Percentiles rank a stretch among this genome's conserved stretches.
These are phyloP conservation scores for Rhynchosporium secalis DNA, from an alignment of 2,329 filamentous ascomycete genomes.

Conservation along the genomic window DNA sequence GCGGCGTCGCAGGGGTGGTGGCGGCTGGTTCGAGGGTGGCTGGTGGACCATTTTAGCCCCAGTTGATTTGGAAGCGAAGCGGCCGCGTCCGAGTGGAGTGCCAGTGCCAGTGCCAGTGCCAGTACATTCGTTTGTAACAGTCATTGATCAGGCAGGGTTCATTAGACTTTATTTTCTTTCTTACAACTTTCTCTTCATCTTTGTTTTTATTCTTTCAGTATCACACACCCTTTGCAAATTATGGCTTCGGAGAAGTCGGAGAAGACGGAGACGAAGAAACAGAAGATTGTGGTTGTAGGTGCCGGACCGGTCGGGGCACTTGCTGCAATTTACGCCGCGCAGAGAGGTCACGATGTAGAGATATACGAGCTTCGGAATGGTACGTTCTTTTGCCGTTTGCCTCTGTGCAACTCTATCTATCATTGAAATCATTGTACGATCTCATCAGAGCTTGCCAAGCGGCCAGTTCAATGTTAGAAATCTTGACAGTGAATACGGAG, in stretches of 20 bases:
- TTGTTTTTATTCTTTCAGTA: constrained; percentile 2
- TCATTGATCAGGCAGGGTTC: constrained; percentile 17
- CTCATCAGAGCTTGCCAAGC: neutral
- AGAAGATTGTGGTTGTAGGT: constrained; percentile 73
- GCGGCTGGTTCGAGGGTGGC: too few species aligned
- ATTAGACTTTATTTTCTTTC: neutral
- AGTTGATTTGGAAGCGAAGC: constrained; percentile 6
- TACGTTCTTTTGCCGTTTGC: constrained; percentile 45
- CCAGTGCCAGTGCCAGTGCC: too few species aligned
- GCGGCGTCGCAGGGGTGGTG: constrained; percentile 8
- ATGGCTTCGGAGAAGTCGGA: constrained; percentile 19
- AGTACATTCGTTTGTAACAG: constrained; percentile 20
- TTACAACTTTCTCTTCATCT: neutral
- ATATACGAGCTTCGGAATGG: constrained; percentile 91
- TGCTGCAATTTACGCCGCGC: constrained; percentile 88
- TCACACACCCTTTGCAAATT: neutral
- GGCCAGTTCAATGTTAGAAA: neutral
- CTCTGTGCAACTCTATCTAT: neutral
- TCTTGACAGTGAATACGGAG: neutral
- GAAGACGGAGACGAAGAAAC: constrained; percentile 30
- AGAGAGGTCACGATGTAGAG: constrained; percentile 84
- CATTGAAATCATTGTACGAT: constrained; percentile 31
- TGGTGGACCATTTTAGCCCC: too few species aligned
- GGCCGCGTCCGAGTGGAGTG: neutral
- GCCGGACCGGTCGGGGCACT: constrained; percentile 92